Evolutionary conservation across 129 eudicot genomes (phyloP), one percentile per base, ranked within the genome.

Genomic region (Tanacetum coccineum): DNA sequence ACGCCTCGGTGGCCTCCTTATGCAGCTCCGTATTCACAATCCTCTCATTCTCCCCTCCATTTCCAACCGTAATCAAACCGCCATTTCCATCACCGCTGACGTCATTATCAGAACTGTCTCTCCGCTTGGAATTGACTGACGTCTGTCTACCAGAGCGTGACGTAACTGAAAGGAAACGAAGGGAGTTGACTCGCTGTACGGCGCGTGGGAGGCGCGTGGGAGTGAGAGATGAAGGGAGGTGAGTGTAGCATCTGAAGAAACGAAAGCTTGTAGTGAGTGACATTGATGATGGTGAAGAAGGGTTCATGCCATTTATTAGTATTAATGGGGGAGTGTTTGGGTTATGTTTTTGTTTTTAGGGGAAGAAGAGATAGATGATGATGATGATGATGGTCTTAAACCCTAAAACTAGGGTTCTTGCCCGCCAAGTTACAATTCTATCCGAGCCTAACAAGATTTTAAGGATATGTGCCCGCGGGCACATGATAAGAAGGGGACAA

Each of bases 1-100:
- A 93, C 6, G 98, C 96, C 65, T 93, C 95, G 1, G 89, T 93
- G 0, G 98, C 98, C 85, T 93, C 98, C 75, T 84, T 88, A 62
- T 92, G 96, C 49, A 92, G 89, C 85, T 88, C 98, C 6, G 84
- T 21, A 9, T 66, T 68, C 3, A 92, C 87, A 68, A 88, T 36
- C 49, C 90, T 77, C 20, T 76, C 91, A 4, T 71, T 69, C 11
- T 70, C 83, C 7, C 36, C 80, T 17, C 74, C 76, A 10, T 73
- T 74, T 4, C 66, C 64, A 55, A 52, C 62, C 21, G 62, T 40
- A 46, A 30, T 6, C 26, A 75, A 60, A 18, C 76, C 74, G 7
- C 87, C 88, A 47, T 82, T 80, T 18, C 80, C 76, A 26, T 72
- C 59, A 7, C n/a, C 71, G 1, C 58, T 63, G 2, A 44, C 76